Percentiles rank a stretch among this genome's conserved stretches.
phyloP scores from a whole-genome alignment of 2,329 filamentous ascomycete species.

The Claviceps citrina region DNA sequence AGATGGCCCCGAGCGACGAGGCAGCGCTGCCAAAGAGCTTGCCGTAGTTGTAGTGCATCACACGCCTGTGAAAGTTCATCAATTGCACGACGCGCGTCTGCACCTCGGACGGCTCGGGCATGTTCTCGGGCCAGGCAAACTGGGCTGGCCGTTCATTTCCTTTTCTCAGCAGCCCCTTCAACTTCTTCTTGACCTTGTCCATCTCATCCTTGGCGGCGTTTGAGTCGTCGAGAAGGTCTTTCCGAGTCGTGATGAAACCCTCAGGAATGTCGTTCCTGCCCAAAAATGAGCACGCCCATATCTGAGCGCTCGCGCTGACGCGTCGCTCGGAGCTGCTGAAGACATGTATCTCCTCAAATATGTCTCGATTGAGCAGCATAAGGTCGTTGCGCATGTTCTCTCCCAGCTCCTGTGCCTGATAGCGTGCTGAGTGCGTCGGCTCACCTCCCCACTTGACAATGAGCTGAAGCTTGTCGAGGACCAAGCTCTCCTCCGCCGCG shows the following conservation, averaged over 20 bases:
- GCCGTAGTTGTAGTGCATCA: constrained; percentile 88
- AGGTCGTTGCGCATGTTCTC: constrained; percentile 93
- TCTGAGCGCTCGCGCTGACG: constrained; percentile 90
- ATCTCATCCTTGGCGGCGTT: constrained; percentile 98
- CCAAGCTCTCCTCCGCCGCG: constrained; percentile 79
- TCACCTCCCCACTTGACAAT: constrained; percentile 99
- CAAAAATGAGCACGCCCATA: constrained; percentile 82
- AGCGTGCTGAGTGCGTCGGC: constrained; percentile 89
- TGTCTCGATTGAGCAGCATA: constrained; percentile 79
- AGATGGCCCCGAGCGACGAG: constrained; percentile 44
- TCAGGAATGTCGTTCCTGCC: constrained; percentile 71
- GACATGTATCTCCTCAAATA: constrained; percentile 81
- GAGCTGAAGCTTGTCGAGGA: constrained; percentile 88
- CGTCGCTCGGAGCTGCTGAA: constrained; percentile 92
- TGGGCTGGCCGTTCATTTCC: constrained; percentile 88
- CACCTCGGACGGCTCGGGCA: constrained; percentile 86
- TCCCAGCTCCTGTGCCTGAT: constrained; percentile 88
- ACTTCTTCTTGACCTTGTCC: constrained; percentile 99
- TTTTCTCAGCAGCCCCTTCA: constrained; percentile 80
- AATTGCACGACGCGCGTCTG: constrained; percentile 82
- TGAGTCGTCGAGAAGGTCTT: constrained; percentile 89
- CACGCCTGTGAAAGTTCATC: constrained; percentile 91
- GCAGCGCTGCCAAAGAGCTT: constrained; percentile 57
- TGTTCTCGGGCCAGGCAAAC: constrained; percentile 94
- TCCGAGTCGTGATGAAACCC: constrained; percentile 79